Conservation (phyloP, 164 flowering plant species). For the Litsea cubeba region DNA sequence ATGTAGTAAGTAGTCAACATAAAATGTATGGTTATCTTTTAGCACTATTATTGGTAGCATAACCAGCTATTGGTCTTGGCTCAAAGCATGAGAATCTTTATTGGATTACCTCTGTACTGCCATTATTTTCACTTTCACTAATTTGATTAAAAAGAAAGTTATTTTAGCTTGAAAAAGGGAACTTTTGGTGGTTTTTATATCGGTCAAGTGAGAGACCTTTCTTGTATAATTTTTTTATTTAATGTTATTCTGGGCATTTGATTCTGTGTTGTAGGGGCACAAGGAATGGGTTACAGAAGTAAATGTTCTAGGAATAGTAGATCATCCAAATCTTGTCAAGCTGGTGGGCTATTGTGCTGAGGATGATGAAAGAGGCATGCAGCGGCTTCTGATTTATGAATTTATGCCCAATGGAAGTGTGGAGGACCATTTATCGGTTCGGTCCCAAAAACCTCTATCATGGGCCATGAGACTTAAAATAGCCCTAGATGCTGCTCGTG, state of each 20-base stretch:
- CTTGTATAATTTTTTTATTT: not conserved
- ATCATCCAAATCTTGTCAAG: conserved; percentile 93
- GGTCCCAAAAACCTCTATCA: conserved; percentile 45
- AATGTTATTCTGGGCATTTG: not conserved
- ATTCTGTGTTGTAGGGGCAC: conserved; percentile 56
- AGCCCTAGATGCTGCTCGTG: conserved; percentile 88
- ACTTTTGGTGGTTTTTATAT: not conserved
- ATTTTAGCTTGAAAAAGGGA: not conserved
- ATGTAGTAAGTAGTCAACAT: too few relatives aligned
- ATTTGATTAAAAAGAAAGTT: not conserved
- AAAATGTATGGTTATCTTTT: too few relatives aligned
- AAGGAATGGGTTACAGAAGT: conserved; percentile 99
- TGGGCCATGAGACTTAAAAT: conserved; percentile 83
- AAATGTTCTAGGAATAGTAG: conserved; percentile 83
- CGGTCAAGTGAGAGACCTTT: not conserved
- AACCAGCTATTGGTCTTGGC: too few relatives aligned
- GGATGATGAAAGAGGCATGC: conserved; percentile 93
- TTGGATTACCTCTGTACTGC: too few relatives aligned
- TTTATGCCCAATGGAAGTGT: conserved; percentile 86
- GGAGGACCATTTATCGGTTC: conserved; percentile 62
- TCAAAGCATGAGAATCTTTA: too few relatives aligned
- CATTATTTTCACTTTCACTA: too few relatives aligned
- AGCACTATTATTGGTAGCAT: too few relatives aligned
- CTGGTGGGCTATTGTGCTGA: conserved; percentile 90
- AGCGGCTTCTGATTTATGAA: conserved; percentile 78